A percentile compares a stretch with the other conserved stretches of the same genome.
Conservation (phyloP, 2,329 filamentous ascomycete genomes). For the Mollisiaceae sp. region DNA sequence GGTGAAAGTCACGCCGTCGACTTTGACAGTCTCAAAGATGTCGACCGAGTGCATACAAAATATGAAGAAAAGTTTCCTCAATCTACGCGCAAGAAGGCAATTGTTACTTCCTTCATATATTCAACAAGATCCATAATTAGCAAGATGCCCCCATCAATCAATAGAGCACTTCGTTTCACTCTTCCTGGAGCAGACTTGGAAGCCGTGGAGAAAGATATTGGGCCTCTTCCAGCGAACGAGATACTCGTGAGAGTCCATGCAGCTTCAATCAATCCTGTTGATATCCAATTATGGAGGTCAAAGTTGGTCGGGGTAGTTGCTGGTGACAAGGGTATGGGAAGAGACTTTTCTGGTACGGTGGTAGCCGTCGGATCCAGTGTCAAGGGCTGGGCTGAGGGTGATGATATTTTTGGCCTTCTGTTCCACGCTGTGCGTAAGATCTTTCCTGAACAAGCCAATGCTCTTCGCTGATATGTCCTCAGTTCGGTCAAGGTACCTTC, state of each 20-base stretch:
- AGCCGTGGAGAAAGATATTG: slow-evolving; percentile 33
- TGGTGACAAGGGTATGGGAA: slow-evolving; percentile 40
- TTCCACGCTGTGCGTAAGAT: slow-evolving; percentile 34
- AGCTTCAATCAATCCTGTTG: slow-evolving; percentile 41
- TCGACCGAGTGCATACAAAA: background rate
- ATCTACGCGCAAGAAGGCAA: no score
- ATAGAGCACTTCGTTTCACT: slow-evolving; percentile 33
- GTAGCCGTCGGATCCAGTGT: slow-evolving; percentile 43
- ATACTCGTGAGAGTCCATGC: slow-evolving; percentile 38
- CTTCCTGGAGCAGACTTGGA: slow-evolving; percentile 27
- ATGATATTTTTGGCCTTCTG: slow-evolving; percentile 45
- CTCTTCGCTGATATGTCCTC: background rate
- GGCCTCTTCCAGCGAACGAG: slow-evolving; percentile 35
- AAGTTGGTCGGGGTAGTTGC: slow-evolving; percentile 35
- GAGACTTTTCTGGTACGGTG: slow-evolving; percentile 42
- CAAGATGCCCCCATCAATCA: slow-evolving; percentile 28
- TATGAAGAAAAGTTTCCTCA: no score
- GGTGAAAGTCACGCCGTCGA: background rate
- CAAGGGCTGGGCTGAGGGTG: slow-evolving; percentile 42
- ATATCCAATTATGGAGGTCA: slow-evolving; percentile 40
- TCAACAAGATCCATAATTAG: background rate
- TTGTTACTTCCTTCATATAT: background rate
- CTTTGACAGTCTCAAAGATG: background rate
- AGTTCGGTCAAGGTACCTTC: slow-evolving; percentile 42
- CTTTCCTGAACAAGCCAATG: background rate